Conservation (phyloP, 768 basidiomycete species). For the Pulveroboletus frians region DNA sequence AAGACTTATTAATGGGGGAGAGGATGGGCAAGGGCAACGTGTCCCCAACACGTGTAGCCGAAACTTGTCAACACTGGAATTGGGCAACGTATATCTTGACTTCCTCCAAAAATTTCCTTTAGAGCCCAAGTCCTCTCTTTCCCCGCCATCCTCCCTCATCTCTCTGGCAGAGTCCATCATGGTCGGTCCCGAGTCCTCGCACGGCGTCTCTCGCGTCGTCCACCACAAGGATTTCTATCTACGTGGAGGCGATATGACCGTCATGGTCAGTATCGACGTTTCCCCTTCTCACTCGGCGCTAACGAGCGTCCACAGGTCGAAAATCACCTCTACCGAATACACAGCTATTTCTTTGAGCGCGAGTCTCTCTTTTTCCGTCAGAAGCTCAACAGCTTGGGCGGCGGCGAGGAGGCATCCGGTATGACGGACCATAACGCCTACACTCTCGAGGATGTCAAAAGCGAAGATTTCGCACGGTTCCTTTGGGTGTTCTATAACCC, state of each 20-base stretch:
- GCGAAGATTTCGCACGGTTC: slow-evolving; percentile 49
- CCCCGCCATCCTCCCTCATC: slow-evolving; percentile 29
- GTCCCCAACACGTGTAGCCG: slow-evolving; percentile 35
- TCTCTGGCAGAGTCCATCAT: slow-evolving; percentile 22
- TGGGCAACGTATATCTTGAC: slow-evolving; percentile 32
- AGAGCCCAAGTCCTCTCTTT: slow-evolving; percentile 23
- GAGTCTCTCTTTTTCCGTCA: slow-evolving; percentile 48
- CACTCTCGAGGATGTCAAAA: slow-evolving; percentile 39
- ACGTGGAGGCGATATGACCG: slow-evolving; percentile 51
- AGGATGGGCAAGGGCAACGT: slow-evolving; percentile 17
- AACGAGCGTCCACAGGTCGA: slow-evolving; percentile 43
- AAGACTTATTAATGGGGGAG: slow-evolving; percentile 7
- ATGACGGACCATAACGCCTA: slow-evolving; percentile 39
- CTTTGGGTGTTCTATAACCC: slow-evolving; percentile 62
- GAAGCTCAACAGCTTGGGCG: slow-evolving; percentile 29
- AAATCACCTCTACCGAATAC: slow-evolving; percentile 50
- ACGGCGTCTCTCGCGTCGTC: slow-evolving; percentile 29
- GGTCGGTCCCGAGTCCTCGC: slow-evolving; percentile 19
- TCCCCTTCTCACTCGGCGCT: slow-evolving; percentile 3
- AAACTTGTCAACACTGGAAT: slow-evolving; percentile 25
- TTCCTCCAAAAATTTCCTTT: slow-evolving; percentile 35
- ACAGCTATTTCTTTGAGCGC: slow-evolving; percentile 58
- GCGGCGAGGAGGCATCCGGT: slow-evolving; percentile 32
- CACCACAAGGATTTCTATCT: slow-evolving; percentile 49
- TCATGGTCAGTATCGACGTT: slow-evolving; percentile 41